A percentile compares a stretch with the other conserved stretches of the same genome.
phyloP scores from a whole-genome alignment of 208 protist genomes.

The Trypanosomatidae sp. region DNA sequence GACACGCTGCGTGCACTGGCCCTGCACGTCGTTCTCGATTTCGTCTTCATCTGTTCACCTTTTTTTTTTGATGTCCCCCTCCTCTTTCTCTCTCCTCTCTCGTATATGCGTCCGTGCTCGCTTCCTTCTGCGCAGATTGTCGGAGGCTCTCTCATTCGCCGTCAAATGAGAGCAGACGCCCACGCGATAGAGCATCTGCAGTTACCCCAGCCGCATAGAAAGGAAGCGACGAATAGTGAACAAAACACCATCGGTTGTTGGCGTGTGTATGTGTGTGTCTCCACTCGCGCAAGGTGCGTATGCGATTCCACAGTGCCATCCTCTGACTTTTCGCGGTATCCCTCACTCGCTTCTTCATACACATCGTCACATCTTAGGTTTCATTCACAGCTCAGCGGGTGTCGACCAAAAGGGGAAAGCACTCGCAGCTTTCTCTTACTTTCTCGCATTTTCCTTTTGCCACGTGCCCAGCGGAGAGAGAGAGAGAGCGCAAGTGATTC shows the following conservation, averaged over 20 bases:
- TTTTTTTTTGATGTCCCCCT: neutral
- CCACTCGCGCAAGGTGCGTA: neutral
- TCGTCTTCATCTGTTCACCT: neutral
- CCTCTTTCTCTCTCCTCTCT: neutral
- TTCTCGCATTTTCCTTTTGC: neutral
- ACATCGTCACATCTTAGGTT: neutral
- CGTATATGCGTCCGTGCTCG: neutral
- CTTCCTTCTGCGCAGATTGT: slow-evolving; percentile 1
- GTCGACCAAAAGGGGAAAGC: neutral
- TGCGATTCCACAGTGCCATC: neutral
- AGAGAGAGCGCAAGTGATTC: neutral
- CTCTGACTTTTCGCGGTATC: neutral
- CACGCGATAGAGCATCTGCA: neutral
- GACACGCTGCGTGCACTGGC: neutral
- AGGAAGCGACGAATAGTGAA: neutral
- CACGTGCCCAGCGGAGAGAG: neutral
- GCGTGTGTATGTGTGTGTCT: slow-evolving; percentile 1
- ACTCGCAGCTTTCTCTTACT: neutral
- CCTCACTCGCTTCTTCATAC: neutral
- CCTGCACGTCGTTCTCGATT: neutral
- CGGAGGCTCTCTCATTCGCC: neutral
- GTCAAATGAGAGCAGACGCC: neutral
- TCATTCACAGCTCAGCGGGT: neutral
- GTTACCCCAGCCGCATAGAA: neutral
- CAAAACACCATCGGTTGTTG: neutral